Percentiles rank a stretch among this genome's conserved stretches.
Evolutionary conservation across 140 eudicot species (phyloP).

Genomic region (Senecio squalidus): DNA sequence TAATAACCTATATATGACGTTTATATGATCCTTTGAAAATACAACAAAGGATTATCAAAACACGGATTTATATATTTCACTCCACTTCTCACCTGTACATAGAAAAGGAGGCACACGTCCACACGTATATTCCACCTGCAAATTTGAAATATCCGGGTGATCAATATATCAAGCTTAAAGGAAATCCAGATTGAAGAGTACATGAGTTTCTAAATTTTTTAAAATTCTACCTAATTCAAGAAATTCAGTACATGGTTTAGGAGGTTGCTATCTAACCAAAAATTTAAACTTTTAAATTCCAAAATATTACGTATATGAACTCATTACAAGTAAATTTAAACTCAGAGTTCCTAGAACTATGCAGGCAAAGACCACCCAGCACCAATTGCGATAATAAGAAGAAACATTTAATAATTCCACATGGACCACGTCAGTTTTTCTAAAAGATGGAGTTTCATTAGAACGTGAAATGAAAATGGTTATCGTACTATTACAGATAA

Average conservation of each 20-base stretch:
- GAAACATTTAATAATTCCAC: not conserved
- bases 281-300: no score
- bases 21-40: constrained; percentile 5
- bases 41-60: constrained; percentile 21
- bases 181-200: not conserved
- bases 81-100: constrained; percentile 25
- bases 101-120: constrained; percentile 24
- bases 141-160: constrained; percentile 12
- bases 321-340: not conserved
- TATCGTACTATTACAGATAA: not conserved
- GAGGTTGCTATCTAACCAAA: not conserved
- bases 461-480: not conserved
- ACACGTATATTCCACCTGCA: constrained; percentile 23
- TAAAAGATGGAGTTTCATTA: not conserved
- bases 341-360: not conserved
- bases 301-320: no score
- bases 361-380: not conserved
- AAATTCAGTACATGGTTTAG: not conserved
- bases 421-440: not conserved
- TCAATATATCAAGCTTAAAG: not conserved
- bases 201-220: not conserved
- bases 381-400: not conserved
- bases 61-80: constrained; percentile 19
- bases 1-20: constrained; percentile 16
- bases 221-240: not conserved